phyloP scores from a whole-genome alignment of 495 filamentous ascomycete species.

The Penicillium goetzii region DNA sequence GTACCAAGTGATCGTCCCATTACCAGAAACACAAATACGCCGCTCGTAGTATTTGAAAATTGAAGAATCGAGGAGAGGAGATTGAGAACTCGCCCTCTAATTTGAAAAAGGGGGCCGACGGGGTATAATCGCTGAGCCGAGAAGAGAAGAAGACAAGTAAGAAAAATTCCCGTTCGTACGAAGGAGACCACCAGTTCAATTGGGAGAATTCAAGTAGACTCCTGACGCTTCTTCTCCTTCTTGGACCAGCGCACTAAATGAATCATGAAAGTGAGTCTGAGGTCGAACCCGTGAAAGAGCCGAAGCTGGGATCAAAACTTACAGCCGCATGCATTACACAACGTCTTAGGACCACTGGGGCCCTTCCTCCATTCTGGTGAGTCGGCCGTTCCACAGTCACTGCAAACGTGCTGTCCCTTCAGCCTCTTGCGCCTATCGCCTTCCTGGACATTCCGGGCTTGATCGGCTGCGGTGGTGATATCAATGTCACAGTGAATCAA shows the following conservation, averaged over 20 bases:
- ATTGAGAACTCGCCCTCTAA: background rate
- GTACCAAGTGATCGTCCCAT: background rate
- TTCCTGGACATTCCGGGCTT: constrained; percentile 44
- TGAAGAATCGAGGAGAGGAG: background rate
- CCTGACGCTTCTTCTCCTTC: constrained; percentile 69
- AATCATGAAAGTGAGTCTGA: constrained; percentile 1
- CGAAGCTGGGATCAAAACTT: constrained; percentile 34
- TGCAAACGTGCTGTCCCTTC: constrained; percentile 96
- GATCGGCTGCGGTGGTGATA: constrained; percentile 79
- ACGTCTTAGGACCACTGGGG: constrained; percentile 88
- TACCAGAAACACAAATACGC: background rate
- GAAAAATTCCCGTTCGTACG: background rate
- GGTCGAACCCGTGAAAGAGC: background rate
- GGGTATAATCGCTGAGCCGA: constrained; percentile 6
- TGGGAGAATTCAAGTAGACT: constrained; percentile 19
- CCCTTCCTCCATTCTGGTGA: constrained; percentile 98
- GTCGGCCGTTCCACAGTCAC: constrained; percentile 92
- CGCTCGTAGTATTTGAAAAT: background rate
- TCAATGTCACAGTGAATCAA: constrained; percentile 86
- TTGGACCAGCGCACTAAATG: constrained; percentile 70
- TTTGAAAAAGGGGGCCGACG: background rate
- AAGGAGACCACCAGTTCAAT: background rate
- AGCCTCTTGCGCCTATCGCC: constrained; percentile 88
- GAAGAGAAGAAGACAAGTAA: constrained; percentile 6
- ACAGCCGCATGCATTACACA: constrained; percentile 96